phyloP scores from a whole-genome alignment of 139 green algal genomes.

The Ostreobium quekettii region DNA sequence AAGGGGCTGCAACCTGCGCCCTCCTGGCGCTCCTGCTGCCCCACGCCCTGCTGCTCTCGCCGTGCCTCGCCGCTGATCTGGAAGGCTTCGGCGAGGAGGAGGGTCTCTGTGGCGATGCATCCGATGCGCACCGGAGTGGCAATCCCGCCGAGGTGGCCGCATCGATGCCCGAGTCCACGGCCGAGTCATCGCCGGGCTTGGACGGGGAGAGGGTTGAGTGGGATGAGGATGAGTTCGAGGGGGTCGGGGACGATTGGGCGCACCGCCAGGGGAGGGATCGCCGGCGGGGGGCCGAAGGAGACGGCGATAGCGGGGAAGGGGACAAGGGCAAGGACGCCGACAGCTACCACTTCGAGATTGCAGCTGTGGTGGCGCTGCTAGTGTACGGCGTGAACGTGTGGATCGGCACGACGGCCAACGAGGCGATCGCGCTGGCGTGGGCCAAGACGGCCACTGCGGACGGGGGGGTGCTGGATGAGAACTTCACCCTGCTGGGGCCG shows the following conservation, averaged over 20 bases:
- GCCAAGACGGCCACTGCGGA: neutral
- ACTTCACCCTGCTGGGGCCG: conserved; percentile 17
- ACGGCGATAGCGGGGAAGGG: too few relatives aligned
- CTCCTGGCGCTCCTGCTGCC: too few relatives aligned
- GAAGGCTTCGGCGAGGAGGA: conserved; percentile 20
- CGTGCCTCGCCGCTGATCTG: too few relatives aligned
- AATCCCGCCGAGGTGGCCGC: neutral
- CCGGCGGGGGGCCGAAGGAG: neutral
- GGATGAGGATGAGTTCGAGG: conserved; percentile 21
- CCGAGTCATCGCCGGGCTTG: neutral
- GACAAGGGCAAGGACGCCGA: conserved; percentile 14
- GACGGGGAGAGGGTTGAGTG: conserved; percentile 5
- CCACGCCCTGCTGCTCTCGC: too few relatives aligned
- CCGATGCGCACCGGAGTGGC: neutral
- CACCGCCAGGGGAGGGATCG: neutral
- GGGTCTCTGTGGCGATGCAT: neutral
- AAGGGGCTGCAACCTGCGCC: too few relatives aligned
- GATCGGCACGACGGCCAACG: conserved; percentile 6
- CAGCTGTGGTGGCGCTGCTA: conserved; percentile 9
- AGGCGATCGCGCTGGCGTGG: conserved; percentile 13
- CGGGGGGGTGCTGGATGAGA: conserved; percentile 14
- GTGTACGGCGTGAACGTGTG: conserved; percentile 15
- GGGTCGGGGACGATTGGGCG: neutral
- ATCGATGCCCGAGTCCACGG: neutral
- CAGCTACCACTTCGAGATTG: conserved; percentile 11